These are phyloP conservation scores for Boechera retrofracta DNA, from an alignment of 345 rosid species.

Conservation along the genomic window DNA sequence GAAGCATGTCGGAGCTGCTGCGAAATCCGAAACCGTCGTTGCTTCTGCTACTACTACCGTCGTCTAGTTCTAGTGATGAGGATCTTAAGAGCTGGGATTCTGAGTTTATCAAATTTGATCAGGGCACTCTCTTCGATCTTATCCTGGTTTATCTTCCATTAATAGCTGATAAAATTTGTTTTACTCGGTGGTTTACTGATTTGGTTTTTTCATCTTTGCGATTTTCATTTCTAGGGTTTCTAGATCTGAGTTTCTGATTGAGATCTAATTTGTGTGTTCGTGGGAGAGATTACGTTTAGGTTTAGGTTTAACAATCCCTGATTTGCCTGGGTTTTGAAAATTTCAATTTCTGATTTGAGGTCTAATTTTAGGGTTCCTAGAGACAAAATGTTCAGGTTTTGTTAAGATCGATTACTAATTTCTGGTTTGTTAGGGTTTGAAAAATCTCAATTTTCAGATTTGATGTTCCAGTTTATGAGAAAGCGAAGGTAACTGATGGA, in stretches of 20 bases:
- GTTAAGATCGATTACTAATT: neutral
- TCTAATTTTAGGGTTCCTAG: neutral
- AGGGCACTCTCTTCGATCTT: slow-evolving; percentile 60
- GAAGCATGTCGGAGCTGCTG: slow-evolving; percentile 55
- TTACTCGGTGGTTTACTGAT: neutral
- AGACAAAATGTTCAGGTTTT: neutral
- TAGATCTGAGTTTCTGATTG: neutral
- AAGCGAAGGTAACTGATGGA: neutral
- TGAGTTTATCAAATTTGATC: slow-evolving; percentile 61
- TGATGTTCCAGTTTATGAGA: neutral
- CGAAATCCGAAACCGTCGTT: slow-evolving; percentile 10
- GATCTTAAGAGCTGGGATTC: slow-evolving; percentile 55
- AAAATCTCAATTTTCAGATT: neutral
- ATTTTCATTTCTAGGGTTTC: neutral
- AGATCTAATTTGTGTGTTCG: neutral
- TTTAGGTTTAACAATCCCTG: neutral
- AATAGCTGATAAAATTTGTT: neutral
- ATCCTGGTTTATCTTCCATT: slow-evolving; percentile 49
- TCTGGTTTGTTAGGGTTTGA: neutral
- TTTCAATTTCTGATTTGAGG: neutral
- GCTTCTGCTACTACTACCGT: neutral
- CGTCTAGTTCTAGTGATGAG: slow-evolving; percentile 25
- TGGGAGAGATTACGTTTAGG: neutral
- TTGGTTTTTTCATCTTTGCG: neutral
- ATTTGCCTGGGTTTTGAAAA: neutral